Conservation (phyloP, 257 asterid genomes). For the Solanum lycopersicoides region DNA sequence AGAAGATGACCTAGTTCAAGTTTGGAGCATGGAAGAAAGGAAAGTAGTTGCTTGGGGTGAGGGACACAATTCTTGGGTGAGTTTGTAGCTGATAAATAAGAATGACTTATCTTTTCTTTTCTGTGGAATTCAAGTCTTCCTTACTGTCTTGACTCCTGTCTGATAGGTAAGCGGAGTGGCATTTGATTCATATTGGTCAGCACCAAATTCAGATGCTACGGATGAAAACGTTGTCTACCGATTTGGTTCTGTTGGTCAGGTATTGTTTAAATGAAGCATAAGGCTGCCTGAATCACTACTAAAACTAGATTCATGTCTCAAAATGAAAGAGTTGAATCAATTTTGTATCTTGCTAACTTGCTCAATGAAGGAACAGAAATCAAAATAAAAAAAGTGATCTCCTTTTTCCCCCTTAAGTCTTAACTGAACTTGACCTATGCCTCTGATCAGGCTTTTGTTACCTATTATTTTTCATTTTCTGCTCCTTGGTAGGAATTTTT, state of each 20-base stretch:
- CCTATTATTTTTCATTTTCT: not conserved
- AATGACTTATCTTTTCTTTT: not conserved
- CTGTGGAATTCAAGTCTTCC: not conserved
- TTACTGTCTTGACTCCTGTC: conserved; percentile 5
- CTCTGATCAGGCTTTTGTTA: not conserved
- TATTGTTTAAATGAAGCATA: conserved; percentile 5
- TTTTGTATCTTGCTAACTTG: not conserved
- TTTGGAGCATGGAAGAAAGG: conserved; percentile 98
- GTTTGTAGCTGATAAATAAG: conserved; percentile 8
- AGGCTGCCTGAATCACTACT: not conserved
- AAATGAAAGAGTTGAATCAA: not conserved
- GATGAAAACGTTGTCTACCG: conserved; percentile 85
- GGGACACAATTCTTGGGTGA: conserved; percentile 99
- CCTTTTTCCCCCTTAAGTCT: not conserved
- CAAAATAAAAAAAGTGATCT: not conserved
- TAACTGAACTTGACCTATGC: not conserved
- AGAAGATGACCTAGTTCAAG: conserved; percentile 98
- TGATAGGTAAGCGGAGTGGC: conserved; percentile 96
- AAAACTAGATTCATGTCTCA: not conserved
- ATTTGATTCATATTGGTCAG: conserved; percentile 91
- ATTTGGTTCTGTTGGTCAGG: conserved; percentile 99
- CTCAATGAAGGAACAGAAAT: not conserved
- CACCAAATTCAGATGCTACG: conserved; percentile 78
- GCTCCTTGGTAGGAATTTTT: not conserved
- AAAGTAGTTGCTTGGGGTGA: conserved; percentile 99